Evolutionary conservation across 176 grass and related monocot genomes (phyloP).

Genomic region (Paspalum notatum): DNA sequence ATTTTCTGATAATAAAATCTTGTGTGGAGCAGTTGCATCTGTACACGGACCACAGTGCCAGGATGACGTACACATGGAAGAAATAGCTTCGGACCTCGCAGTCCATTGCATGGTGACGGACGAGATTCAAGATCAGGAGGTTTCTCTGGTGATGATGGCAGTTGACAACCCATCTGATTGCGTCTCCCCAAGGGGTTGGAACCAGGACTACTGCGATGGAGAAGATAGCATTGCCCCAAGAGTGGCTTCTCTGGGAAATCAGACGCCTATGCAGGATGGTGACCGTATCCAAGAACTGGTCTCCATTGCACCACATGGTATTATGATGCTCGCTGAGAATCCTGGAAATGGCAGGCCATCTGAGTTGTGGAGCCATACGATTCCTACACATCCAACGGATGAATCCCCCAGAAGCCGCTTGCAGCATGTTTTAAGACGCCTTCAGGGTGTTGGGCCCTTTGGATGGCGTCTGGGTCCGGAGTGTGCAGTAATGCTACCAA

Average conservation of each 20-base stretch:
- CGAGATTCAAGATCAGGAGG: conserved; percentile 1
- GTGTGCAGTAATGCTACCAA: conserved; percentile 14
- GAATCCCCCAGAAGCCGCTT: background rate
- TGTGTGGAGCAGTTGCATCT: conserved; percentile 37
- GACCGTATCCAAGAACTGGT: background rate
- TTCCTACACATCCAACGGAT: background rate
- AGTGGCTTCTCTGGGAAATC: conserved; percentile 14
- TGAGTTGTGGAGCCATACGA: background rate
- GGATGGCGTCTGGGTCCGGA: background rate
- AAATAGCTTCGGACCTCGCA: background rate
- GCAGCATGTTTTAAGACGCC: background rate
- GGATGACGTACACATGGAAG: conserved; percentile 16
- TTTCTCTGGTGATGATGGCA: background rate
- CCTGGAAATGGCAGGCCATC: background rate
- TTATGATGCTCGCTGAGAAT: conserved; percentile 10
- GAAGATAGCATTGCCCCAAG: background rate
- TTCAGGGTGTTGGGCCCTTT: background rate
- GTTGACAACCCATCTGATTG: background rate
- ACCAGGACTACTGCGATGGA: background rate
- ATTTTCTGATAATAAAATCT: conserved; percentile 5
- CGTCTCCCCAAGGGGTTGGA: background rate
- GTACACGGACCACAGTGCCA: background rate
- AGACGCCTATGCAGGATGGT: background rate
- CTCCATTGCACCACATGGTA: background rate
- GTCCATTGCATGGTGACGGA: background rate